phyloP scores from a whole-genome alignment of 495 filamentous ascomycete species.

The Penicillium desertorum region DNA sequence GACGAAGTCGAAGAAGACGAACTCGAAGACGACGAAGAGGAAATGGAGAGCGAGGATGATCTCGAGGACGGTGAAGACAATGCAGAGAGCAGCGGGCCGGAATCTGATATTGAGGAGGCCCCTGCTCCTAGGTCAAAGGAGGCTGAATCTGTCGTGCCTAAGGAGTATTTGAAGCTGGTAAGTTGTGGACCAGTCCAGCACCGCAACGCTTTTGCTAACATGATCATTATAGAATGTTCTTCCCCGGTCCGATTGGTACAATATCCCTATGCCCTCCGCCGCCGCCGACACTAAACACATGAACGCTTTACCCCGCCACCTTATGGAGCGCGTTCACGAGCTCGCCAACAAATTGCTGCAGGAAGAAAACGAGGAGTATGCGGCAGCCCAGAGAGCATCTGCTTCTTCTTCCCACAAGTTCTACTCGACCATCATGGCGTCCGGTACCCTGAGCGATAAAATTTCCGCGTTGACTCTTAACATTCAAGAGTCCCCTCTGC shows the following conservation, averaged over 20 bases:
- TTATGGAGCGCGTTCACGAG: conserved; percentile 69
- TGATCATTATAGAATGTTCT: conserved; percentile 57
- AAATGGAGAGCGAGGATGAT: conserved; percentile 31
- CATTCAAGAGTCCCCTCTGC: conserved; percentile 92
- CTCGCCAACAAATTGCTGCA: conserved; percentile 75
- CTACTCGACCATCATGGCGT: conserved; percentile 93
- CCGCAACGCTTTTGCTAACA: conserved; percentile 23
- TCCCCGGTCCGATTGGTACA: conserved; percentile 85
- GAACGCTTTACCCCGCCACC: conserved; percentile 51
- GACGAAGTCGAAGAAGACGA: conserved; percentile 47
- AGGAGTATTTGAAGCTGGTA: conserved; percentile 46
- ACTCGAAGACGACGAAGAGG: conserved; percentile 45
- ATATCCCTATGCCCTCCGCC: conserved; percentile 55
- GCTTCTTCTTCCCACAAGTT: conserved; percentile 86
- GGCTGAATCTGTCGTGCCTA: conserved; percentile 17
- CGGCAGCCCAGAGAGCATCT: conserved; percentile 47
- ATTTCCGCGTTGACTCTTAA: conserved; percentile 91
- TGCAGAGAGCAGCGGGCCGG: conserved; percentile 33
- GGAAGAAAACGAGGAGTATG: conserved; percentile 66
- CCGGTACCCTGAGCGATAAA: conserved; percentile 94
- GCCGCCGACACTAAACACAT: conserved; percentile 51
- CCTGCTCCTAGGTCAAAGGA: conserved; percentile 22
- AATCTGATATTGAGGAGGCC: conserved; percentile 28
- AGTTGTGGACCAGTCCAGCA: conserved; percentile 15
- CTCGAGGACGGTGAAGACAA: conserved; percentile 44